These are phyloP conservation scores for Hsuehochloa calcarea DNA, from an alignment of 176 grass and related monocot genomes.

Conservation along the genomic window DNA sequence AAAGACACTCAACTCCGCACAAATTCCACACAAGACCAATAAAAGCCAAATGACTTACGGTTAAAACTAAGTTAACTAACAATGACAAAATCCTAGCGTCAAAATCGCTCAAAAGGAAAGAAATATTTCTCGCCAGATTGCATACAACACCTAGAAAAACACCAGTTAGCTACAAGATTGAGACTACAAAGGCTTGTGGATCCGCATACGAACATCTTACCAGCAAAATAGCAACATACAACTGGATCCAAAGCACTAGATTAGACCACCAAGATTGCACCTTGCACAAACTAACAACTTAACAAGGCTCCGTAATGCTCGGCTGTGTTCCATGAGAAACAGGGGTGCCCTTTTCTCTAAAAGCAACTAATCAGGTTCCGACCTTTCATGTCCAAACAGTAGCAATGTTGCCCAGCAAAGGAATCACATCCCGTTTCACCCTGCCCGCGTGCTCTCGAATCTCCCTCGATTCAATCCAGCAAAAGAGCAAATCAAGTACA, in stretches of 20 bases:
- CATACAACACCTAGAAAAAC: neutral
- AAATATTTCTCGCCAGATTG: neutral
- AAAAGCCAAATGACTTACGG: neutral
- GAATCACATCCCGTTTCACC: neutral
- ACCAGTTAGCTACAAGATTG: neutral
- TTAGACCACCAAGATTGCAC: neutral
- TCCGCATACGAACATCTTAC: neutral
- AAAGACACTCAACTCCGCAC: neutral
- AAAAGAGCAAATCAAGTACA: neutral
- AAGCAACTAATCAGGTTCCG: neutral
- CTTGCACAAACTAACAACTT: neutral
- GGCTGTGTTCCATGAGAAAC: neutral
- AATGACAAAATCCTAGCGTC: neutral
- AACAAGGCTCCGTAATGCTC: neutral
- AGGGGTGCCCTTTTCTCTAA: neutral
- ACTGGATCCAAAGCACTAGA: neutral
- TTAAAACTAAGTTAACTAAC: neutral
- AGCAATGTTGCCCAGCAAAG: neutral
- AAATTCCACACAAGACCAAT: neutral
- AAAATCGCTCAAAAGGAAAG: neutral
- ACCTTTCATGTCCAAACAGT: neutral
- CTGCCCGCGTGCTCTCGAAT: neutral
- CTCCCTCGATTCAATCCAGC: neutral
- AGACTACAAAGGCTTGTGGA: neutral
- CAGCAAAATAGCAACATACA: neutral